Evolutionary conservation across 2,329 filamentous ascomycete species (phyloP), one percentile per base, ranked within the genome.

Genomic region (Ophiognomonia clavigignenti-juglandacearum): DNA sequence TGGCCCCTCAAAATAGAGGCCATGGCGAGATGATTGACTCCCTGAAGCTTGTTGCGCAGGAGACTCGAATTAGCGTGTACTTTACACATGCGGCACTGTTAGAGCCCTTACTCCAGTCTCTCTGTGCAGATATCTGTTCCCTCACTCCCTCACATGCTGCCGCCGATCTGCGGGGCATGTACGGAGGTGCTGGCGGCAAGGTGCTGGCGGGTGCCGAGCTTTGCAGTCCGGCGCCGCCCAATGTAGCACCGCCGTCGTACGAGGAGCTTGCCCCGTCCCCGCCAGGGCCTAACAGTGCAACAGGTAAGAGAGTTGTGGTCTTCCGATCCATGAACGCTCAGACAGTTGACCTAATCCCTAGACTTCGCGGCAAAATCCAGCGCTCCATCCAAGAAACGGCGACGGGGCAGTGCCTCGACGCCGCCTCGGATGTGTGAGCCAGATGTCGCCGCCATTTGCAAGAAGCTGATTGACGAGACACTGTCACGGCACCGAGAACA

Each of bases 101-200:
- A 19, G 13, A 18, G 8, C 8, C 36, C n/a, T 3, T 19, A 6
- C 26, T 39, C 2, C 14, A 14, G 29, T 6, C 26, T 6, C 6
- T 45, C n/a, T 38, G 14, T 39, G 36, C 29, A 24, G 43, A 18
- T 23, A 20, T 32, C 13, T 16, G 19, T 11, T 13, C 13, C 11
- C 16, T 45, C 10, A 22, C 32, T 19, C 0, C 59, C 63, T 27
- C 64, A 65, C 3, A 63, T 59, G 4, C 63, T 62, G 1, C 68
- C 61, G 53, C 74, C 76, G 34, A 64, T 65, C 22, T 71, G 66
- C 0, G 77, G 57, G 43, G 74, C 77, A 3, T 65, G 58, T 2
- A 75, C n/a, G 34, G 74, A 77, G 29, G 35, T 13, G 13, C 13
- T 9, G 43, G 43, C 19, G 43, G 43, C 8, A 39, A 27, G 36